Conservation (phyloP, 768 basidiomycete genomes). For the Macrocybe gigantea region DNA sequence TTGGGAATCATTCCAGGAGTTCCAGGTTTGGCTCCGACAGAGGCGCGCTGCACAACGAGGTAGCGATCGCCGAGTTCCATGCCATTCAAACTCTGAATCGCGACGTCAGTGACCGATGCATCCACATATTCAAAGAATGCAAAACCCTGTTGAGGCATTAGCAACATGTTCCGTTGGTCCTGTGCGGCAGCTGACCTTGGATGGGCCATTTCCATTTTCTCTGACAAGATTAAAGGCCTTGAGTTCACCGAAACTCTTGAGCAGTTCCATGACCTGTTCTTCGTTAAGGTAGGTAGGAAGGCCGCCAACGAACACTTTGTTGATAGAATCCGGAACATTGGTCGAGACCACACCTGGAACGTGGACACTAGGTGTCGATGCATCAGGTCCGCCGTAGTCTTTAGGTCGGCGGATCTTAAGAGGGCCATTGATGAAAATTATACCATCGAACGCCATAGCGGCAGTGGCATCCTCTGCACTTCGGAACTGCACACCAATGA, state of each 20-base stretch:
- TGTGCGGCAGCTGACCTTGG: slow-evolving; percentile 55
- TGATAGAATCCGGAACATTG: slow-evolving; percentile 94
- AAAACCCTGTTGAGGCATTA: slow-evolving; percentile 64
- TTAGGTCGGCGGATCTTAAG: slow-evolving; percentile 97
- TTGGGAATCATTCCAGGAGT: slow-evolving; percentile 58
- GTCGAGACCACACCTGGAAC: slow-evolving; percentile 96
- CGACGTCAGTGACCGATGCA: slow-evolving; percentile 82
- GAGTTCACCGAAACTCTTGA: slow-evolving; percentile 96
- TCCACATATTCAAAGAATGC: slow-evolving; percentile 99
- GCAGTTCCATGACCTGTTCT: slow-evolving; percentile 96
- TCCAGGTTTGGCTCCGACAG: slow-evolving; percentile 83
- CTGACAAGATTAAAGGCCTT: slow-evolving; percentile 98
- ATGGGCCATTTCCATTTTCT: slow-evolving; percentile 82
- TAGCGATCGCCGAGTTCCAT: slow-evolving; percentile 97
- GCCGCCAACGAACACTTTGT: slow-evolving; percentile 97
- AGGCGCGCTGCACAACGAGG: slow-evolving; percentile 94
- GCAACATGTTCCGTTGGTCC: not conserved
- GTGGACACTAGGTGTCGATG: slow-evolving; percentile 61
- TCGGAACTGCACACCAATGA: slow-evolving; percentile 67
- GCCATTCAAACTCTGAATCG: slow-evolving; percentile 92
- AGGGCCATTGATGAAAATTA: slow-evolving; percentile 92
- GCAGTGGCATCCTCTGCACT: slow-evolving; percentile 94
- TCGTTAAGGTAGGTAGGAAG: slow-evolving; percentile 94
- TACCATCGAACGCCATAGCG: slow-evolving; percentile 96
- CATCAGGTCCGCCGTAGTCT: slow-evolving; percentile 84